phyloP scores from a whole-genome alignment of 1,284 basidiomycete species.

The Lignosus rhinocerotis region DNA sequence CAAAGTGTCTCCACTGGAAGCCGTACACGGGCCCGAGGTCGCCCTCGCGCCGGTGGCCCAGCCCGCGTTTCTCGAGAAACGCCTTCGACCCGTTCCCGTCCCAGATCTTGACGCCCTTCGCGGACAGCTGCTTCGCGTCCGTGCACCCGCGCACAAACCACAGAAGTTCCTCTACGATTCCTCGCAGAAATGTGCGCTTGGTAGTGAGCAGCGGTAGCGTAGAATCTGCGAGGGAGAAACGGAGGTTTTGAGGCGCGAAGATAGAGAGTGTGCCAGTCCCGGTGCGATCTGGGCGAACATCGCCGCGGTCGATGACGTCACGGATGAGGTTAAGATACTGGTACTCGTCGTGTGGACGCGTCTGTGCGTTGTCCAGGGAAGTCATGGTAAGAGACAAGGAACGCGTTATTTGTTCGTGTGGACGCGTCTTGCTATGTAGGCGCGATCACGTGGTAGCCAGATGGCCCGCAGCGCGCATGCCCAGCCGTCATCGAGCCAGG shows the following conservation, averaged over 20 bases:
- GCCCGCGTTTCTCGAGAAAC: slow-evolving; percentile 84
- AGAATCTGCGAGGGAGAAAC: slow-evolving; percentile 78
- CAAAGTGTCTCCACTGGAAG: slow-evolving; percentile 99
- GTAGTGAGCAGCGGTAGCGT: slow-evolving; percentile 91
- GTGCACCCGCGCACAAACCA: slow-evolving; percentile 94
- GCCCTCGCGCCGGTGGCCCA: slow-evolving; percentile 84
- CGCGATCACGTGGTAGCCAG: not conserved
- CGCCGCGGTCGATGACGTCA: slow-evolving; percentile 74
- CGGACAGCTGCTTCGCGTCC: slow-evolving; percentile 75
- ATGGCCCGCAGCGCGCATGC: not conserved
- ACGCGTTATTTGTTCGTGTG: slow-evolving; percentile 15
- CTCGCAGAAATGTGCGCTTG: slow-evolving; percentile 91
- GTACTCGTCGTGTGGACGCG: slow-evolving; percentile 67
- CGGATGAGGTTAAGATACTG: slow-evolving; percentile 86
- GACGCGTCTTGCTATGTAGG: not conserved
- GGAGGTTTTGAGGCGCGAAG: slow-evolving; percentile 86
- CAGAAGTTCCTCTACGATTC: slow-evolving; percentile 91
- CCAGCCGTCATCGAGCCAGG: not conserved
- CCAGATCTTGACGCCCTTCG: slow-evolving; percentile 96
- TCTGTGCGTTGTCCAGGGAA: slow-evolving; percentile 1
- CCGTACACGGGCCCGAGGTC: slow-evolving; percentile 98
- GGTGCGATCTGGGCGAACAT: slow-evolving; percentile 82
- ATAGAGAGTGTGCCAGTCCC: slow-evolving; percentile 90
- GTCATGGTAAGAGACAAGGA: slow-evolving; percentile 15
- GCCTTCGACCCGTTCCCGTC: slow-evolving; percentile 92